Base-by-base conservation (phyloP, 495 filamentous ascomycete genomes). In the Penicillium pulvis region DNA sequence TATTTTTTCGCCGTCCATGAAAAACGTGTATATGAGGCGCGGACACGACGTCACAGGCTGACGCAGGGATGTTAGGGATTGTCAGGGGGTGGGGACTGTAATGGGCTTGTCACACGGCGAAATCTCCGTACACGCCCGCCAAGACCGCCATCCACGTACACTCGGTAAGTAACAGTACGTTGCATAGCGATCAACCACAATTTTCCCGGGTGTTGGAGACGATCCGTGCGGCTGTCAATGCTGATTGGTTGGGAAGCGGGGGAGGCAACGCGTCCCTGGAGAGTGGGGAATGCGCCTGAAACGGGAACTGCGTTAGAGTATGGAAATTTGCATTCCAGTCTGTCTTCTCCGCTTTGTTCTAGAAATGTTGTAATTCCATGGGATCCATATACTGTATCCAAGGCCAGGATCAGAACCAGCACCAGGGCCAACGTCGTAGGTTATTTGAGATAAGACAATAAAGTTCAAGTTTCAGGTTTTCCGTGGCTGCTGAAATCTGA, bases 41-140 rank as follows among this genome's bases (percentile, higher is more conserved):
- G 56, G 51, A 19, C 55, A 52, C 28, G 55, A 71, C 68, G 68
- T 71, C 68, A 71, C 61, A 45, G 59, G 63, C 63, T 69, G 64
- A 69, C 68, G 68, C 64, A 64, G 63, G 56, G 44, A 59, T 56
- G 55, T 41, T 17, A 31, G 24, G 51, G 63, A 69, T 67, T 61
- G 61, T 71, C 66, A 69, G 67, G 65, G 65, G 65, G 55, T 30
- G 42, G 41, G 35, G 51, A 17, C 19, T 23, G 51, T 53, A 30
- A 24, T 53, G 39, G 17, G 9, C 7, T n/a, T 39, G 49, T 52
- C n/a, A 52, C 49, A 53, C 31, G 23, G 43, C 24, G 46, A 49
- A 49, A 49, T 28, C 46, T 31, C 26, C 46, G 46, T 41, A 33
- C 17, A 52, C 33, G 26, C 12, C 23, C 16, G 49, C 49, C 49